Evolutionary conservation across 1,284 basidiomycete species (phyloP).

Genomic region (Ceratobasidium sp.): DNA sequence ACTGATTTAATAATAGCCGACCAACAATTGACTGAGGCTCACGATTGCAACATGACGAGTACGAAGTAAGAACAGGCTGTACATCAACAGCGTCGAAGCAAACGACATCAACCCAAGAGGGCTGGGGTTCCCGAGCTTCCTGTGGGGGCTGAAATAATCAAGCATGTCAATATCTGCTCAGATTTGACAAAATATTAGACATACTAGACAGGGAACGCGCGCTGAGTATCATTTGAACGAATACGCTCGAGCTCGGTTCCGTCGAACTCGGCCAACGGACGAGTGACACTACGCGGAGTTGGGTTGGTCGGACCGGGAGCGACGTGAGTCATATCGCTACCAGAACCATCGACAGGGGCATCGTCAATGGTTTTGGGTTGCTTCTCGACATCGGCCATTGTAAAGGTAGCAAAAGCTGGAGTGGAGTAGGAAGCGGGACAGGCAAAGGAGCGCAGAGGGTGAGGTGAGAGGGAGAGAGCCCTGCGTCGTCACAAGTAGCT

Average conservation of each 20-base stretch:
- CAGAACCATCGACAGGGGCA: constrained; percentile 18
- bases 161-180: neutral
- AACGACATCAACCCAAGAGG: constrained; percentile 56
- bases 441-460: neutral
- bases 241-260: constrained; percentile 18
- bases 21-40: neutral
- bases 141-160: constrained; percentile 37
- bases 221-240: constrained; percentile 6
- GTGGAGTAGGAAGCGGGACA: neutral
- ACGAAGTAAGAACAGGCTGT: constrained; percentile 52
- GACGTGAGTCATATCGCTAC: neutral
- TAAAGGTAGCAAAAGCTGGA: neutral
- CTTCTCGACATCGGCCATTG: constrained; percentile 34
- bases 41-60: constrained; percentile 11
- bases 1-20: neutral
- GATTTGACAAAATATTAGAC: neutral
- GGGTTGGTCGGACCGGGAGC: constrained; percentile 7
- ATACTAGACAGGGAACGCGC: constrained; percentile 18
- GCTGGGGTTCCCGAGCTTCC: constrained; percentile 54
- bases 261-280: constrained; percentile 15
- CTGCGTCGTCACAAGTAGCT: constrained; percentile 29
- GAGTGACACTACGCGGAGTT: constrained; percentile 6
- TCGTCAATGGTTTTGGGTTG: constrained; percentile 31
- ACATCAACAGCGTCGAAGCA: constrained; percentile 58
- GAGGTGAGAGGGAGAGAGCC: constrained; percentile 4